Evolutionary conservation across 192 early-diverging fungal species (phyloP), one percentile per base, ranked within the genome.

Genomic region (Jimgerdemannia lactiflua): DNA sequence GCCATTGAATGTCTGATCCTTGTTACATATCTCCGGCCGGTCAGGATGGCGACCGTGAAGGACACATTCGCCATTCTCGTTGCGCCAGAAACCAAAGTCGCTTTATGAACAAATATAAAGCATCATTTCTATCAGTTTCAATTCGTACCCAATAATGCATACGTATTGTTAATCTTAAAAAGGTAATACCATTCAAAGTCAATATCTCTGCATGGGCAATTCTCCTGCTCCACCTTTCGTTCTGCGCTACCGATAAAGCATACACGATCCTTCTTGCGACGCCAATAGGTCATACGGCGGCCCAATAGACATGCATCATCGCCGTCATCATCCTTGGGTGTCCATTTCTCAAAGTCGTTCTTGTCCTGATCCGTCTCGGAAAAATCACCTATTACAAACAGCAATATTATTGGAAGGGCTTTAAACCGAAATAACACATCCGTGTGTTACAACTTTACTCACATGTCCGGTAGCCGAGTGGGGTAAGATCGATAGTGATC

Each of bases 331-430:
- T 87, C 86, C 65, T 88, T 86, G 1, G 92, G 90, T n/a, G 85
- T 87, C 96, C 96, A 98, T 72, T 86, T 77, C 74, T 98, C 95
- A 91, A 97, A 99, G 79, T 98, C 97, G 76, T 87, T 92, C 73
- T 87, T 86, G 2, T 85, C 83, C 17, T 79, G 74, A 70, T 91
- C 84, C 39, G 75, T 18, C 3, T 78, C 77, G 73, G 91, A 83
- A 59, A 67, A 89, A 65, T 3, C 49, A 59, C 49, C 49, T 59
- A 14, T 59, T 59, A 59, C 49, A 14, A 59, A 59, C 14, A 14
- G 49, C 29, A 29, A 29, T 29, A 29, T 29, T 29, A 29, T 29
- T 29, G 29, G 29, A 29, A 29, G 29, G 29, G 29, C 29, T 29
- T 29, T 29, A 29, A 29, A 29, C 29, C 29, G 29, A 29, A 29